Evolutionary conservation across 495 filamentous ascomycete species (phyloP), one percentile per base, ranked within the genome.

Genomic region (Talaromyces wortmannii): DNA sequence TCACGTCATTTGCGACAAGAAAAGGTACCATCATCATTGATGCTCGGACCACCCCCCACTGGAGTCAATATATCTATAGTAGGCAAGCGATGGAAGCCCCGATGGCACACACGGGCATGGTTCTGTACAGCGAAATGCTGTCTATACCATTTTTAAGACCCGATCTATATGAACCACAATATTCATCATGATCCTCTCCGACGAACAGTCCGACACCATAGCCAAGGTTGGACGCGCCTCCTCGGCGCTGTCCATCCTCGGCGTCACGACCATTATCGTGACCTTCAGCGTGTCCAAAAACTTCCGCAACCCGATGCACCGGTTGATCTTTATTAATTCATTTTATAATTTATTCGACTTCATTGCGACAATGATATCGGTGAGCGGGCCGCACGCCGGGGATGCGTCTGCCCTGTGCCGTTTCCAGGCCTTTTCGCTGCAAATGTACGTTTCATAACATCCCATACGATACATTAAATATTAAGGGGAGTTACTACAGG

Each of bases 231-330:
- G 65, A 17, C 74, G 75, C 6, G 56, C 61, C 13, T 61, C 66
- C n/a, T 75, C 74, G 3, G 52, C 58, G 3, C 61, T 77, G 1
- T 78, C 75, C 0, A 61, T 64, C 4, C 5, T 74, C 6, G 75
- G 73, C 11, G 61, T 72, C 15, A 52, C 67, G 10, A 67, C 69
- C 2, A 78, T 77, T 46, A 70, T 78, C 52, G 54, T 42, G 17
- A 69, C 68, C 2, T 78, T 74, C 49, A 59, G 31, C 48, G 55
- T 61, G 13, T 76, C 73, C 0, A 62, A 61, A 6, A 61, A 76
- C 47, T 77, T 76, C 55, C 67, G 74, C 18, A 78, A 72, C 49
- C 74, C 74, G 6, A 75, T 75, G 50, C 71, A 78, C 52, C 73
- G 74, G 3, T 66, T 78, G 7, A 76, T 78, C 45, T 74, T 77